Evolutionary conservation across 768 basidiomycete genomes (phyloP), one percentile per base, ranked within the genome.

Genomic region (Leccinum longicurvipes): DNA sequence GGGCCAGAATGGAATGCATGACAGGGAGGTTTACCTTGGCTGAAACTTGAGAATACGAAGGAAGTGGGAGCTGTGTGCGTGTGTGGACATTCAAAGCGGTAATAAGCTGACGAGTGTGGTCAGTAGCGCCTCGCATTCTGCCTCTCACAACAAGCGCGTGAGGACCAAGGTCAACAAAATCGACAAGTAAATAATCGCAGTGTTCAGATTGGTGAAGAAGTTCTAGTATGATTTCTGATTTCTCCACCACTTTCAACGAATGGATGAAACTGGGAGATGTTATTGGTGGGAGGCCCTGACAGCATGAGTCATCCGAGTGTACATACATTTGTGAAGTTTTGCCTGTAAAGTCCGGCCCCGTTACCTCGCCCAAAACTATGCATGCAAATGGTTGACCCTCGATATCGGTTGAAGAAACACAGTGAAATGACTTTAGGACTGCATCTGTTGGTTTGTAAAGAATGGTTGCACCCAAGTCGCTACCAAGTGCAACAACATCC

Each of bases 331-430:
- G 39, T 36, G 14, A 51, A 1, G 27, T 23, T 15, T 27, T 2
- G 49, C 9, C 17, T 1, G 34, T 10, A 34, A 4, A 19, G 21
- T 39, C 24, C 4, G 23, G 29, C 8, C 8, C 12, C 17, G 3
- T 25, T 11, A 1, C 45, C 31, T 61, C 60, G 19, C 29, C 47
- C 41, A 60, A 7, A 3, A 61, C 57, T 4, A 15, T 44, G 15
- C 63, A 64, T 17, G 57, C 55, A 32, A 65, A 62, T 11, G 53
- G 53, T 3, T 44, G 42, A 31, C 63, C 63, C 21, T 55, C 39
- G 29, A 44, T 15, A 6, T 65, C 54, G n/a, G 53, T 25, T 3
- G 56, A 42, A 8, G 58, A 62, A 19, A 56, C 31, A 23, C 56
- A 53, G 17, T 44, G 17, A 29, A 50, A 59, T 11, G 47, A 59